phyloP scores from a whole-genome alignment of 345 rosid species.

The Aquilaria sinensis region DNA sequence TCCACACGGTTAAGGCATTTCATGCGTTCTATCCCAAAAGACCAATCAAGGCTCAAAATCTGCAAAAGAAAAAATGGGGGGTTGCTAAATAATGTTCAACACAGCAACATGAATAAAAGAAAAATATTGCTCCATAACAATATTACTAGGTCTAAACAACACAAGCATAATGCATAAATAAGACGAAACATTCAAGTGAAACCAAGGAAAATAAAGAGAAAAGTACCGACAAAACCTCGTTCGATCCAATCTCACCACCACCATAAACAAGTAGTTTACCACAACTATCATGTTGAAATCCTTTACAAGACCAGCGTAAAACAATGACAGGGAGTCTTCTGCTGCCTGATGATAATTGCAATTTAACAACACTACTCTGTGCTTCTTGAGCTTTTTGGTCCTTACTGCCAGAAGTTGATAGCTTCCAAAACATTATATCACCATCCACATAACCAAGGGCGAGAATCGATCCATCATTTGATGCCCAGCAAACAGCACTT shows the following conservation, averaged over 20 bases:
- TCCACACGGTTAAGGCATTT: constrained; percentile 59
- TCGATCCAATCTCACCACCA: constrained; percentile 79
- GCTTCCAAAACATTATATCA: constrained; percentile 77
- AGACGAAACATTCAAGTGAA: not conserved
- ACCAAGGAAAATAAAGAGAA: constrained; percentile 18
- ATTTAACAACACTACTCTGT: constrained; percentile 50
- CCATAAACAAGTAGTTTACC: constrained; percentile 81
- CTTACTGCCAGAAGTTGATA: constrained; percentile 27
- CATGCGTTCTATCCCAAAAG: constrained; percentile 54
- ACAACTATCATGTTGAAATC: constrained; percentile 34
- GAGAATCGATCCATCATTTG: constrained; percentile 69
- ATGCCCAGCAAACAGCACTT: constrained; percentile 86
- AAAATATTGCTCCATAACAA: not conserved
- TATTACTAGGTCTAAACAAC: not conserved
- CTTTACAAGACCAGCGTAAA: constrained; percentile 54
- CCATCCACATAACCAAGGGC: constrained; percentile 92
- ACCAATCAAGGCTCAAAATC: constrained; percentile 72
- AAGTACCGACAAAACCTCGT: constrained; percentile 69
- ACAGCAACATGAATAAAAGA: not conserved
- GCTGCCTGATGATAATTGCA: constrained; percentile 60
- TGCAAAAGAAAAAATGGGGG: constrained; percentile 24
- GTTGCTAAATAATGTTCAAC: not conserved
- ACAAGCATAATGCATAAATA: not conserved
- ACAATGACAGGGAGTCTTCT: constrained; percentile 80
- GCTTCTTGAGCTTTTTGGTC: constrained; percentile 33